Conservation (phyloP, 352 stramenopile genomes). For the Aphanomyces astaci region DNA sequence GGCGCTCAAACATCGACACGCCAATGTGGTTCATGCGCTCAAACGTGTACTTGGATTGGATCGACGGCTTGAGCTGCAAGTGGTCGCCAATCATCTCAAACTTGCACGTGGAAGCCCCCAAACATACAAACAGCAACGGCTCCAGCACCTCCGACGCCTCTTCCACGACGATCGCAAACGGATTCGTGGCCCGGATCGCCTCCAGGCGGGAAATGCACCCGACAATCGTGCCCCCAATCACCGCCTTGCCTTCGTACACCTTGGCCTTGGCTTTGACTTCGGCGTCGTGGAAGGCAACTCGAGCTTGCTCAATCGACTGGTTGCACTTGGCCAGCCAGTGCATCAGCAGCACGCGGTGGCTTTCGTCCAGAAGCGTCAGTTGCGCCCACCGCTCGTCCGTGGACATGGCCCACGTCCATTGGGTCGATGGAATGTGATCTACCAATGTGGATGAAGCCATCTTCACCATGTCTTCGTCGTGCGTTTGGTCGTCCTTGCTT, state of each 20-base stretch:
- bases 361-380: constrained; percentile 30
- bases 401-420: constrained; percentile 75
- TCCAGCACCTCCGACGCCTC: constrained; percentile 84
- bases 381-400: constrained; percentile 47
- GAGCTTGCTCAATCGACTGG: constrained; percentile 34
- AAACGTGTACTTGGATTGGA: constrained; percentile 82
- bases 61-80: constrained; percentile 70
- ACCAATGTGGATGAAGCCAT: not conserved
- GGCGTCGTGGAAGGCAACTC: constrained; percentile 51
- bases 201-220: constrained; percentile 78
- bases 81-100: constrained; percentile 88
- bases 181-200: constrained; percentile 70
- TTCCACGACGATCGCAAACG: constrained; percentile 82
- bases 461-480: constrained; percentile 25
- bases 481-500: constrained; percentile 28
- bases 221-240: constrained; percentile 84
- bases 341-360: constrained; percentile 27
- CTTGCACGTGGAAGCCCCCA: constrained; percentile 75
- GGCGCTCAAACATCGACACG: constrained; percentile 83
- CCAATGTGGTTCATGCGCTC: constrained; percentile 81
- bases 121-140: constrained; percentile 75
- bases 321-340: constrained; percentile 25
- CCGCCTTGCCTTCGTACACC: constrained; percentile 74
- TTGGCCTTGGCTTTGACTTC: constrained; percentile 52
- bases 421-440: constrained; percentile 18